phyloP scores from a whole-genome alignment of 306 rosid genomes.

The Citrullus colocynthis region DNA sequence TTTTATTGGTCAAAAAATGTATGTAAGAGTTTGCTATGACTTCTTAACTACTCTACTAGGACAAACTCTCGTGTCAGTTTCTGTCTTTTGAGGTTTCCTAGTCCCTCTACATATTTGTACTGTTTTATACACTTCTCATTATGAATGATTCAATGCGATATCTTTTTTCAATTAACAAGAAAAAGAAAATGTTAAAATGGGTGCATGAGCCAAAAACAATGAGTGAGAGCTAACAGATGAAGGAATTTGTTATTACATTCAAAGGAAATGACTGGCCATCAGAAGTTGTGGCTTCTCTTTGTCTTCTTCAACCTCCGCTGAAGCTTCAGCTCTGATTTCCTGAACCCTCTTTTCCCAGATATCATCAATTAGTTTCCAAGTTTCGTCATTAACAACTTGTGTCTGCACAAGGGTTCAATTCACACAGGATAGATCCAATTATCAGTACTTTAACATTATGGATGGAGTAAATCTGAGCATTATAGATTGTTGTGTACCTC shows the following conservation, averaged over 20 bases:
- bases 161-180: neutral
- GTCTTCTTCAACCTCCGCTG: constrained; percentile 63
- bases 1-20: neutral
- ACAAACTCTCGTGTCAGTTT: neutral
- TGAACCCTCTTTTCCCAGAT: constrained; percentile 74
- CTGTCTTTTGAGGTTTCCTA: neutral
- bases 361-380: constrained; percentile 84
- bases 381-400: constrained; percentile 71
- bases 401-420: constrained; percentile 37
- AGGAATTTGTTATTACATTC: constrained; percentile 24
- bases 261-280: constrained; percentile 85
- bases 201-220: neutral
- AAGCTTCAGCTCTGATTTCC: constrained; percentile 53
- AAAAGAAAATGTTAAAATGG: neutral
- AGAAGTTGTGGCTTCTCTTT: constrained; percentile 75
- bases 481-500: constrained; percentile 41
- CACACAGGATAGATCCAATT: neutral
- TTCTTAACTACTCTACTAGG: neutral
- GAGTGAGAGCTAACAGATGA: constrained; percentile 13
- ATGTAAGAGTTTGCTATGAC: neutral
- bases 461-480: constrained; percentile 1
- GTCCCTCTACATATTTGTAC: neutral
- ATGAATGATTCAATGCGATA: neutral
- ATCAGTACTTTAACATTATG: neutral
- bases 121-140: neutral